Evolutionary conservation across 2,329 filamentous ascomycete genomes (phyloP).

Genomic region (Alternaria brassicicola): DNA sequence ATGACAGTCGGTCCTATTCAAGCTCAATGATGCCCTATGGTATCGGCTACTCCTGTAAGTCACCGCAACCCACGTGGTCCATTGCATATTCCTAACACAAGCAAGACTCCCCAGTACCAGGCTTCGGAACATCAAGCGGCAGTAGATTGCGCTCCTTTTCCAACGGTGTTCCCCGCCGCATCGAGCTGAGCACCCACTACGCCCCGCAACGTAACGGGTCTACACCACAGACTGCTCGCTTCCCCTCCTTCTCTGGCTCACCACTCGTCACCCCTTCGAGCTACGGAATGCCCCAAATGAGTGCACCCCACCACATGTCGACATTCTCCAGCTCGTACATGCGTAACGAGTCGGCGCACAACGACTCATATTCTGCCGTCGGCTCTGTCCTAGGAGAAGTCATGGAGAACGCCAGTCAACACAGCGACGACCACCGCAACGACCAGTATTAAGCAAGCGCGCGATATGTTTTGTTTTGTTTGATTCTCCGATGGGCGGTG

Average conservation of each 20-base stretch:
- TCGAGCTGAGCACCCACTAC: constrained; percentile 51
- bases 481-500: constrained; percentile 10
- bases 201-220: constrained; percentile 40
- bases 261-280: constrained; percentile 48
- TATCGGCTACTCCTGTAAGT: constrained; percentile 48
- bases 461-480: constrained; percentile 2
- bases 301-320: constrained; percentile 50
- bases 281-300: constrained; percentile 47
- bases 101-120: constrained; percentile 48
- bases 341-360: constrained; percentile 44
- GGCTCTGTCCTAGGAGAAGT: constrained; percentile 47
- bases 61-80: neutral
- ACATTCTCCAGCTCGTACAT: constrained; percentile 47
- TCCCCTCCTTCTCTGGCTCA: constrained; percentile 49
- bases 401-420: constrained; percentile 41
- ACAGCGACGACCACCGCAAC: constrained; percentile 40
- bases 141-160: constrained; percentile 51
- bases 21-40: constrained; percentile 49
- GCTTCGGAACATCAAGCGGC: constrained; percentile 47
- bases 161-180: constrained; percentile 46
- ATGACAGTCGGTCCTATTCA: constrained; percentile 37
- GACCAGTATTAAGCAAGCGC: constrained; percentile 26
- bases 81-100: constrained; percentile 18
- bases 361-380: constrained; percentile 45
- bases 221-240: constrained; percentile 50